Base-by-base conservation (phyloP, 495 filamentous ascomycete species). In the Penicillium flavigenum region DNA sequence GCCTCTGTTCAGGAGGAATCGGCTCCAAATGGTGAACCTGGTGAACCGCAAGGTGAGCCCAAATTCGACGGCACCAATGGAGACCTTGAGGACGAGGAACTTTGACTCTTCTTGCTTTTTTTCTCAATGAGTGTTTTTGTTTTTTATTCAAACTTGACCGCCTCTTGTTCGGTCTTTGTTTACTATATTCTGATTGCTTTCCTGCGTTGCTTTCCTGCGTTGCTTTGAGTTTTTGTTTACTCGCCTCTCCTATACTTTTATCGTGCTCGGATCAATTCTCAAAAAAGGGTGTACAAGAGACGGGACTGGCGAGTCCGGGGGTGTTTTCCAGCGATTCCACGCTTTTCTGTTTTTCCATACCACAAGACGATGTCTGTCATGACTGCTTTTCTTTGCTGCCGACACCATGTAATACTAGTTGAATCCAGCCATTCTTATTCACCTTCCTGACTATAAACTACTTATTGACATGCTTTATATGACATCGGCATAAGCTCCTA, bases 401-500 rank as follows among this genome's bases (percentile, higher is more conserved):
- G 44, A 47, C 36, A 44, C 48, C 38, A 27, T 69, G 66, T 69
- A 69, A 62, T 64, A 67, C 57, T 69, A 69, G 56, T 64, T 58
- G 55, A 67, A 69, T 67, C 24, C 51, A 64, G 57, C 54, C 52
- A 52, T 50, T 54, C 10, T 62, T 55, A 61, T 50, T 50, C 19
- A 51, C 8, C 3, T 17, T 17, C 34, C 42, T 22, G 5, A 31
- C 22, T 58, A 6, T 36, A 20, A 10, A 7, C 10, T 0, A 27
- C 20, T 39, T 29, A 4, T 38, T 11, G 8, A 10, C 16, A 42
- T 42, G n/a, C 36, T 20, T 58, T 27, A 66, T 19, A 50, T 43
- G 42, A 65, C 29, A 55, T 72, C 67, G 4, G 62, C 66, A 53
- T 76, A 75, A 27, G 74, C 74, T 12, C 67, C 59, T 14, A 75